phyloP scores from a whole-genome alignment of 345 rosid species.

The Anacardium occidentale region DNA sequence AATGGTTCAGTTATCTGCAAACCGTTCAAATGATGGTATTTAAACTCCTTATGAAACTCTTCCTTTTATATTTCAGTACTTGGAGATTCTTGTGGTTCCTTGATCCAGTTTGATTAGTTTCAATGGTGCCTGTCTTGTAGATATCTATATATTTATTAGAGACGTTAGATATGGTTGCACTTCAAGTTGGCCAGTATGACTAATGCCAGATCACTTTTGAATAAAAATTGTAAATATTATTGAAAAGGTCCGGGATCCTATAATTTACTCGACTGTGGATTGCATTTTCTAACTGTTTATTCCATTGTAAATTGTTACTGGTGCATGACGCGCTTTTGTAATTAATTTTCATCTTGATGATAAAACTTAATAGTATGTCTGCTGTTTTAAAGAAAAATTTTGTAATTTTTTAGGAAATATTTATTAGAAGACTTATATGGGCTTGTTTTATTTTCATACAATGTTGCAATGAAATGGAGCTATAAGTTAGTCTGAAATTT shows the following conservation, averaged over 20 bases:
- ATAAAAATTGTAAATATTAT: constrained; percentile 2
- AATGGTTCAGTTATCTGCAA: constrained; percentile 47
- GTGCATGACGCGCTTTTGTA: not conserved
- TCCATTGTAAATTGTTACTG: not conserved
- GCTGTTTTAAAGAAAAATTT: not conserved
- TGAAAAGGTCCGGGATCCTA: not conserved
- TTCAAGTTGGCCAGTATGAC: not conserved
- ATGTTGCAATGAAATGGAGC: not conserved
- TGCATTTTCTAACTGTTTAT: too few species aligned
- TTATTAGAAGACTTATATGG: not conserved
- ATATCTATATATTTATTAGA: not conserved
- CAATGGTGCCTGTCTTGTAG: not conserved
- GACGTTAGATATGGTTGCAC: constrained; percentile 7
- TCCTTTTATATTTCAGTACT: constrained; percentile 9
- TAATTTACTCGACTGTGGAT: not conserved
- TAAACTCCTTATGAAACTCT: constrained; percentile 25
- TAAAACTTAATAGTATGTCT: not conserved
- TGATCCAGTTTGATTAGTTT: constrained; percentile 2
- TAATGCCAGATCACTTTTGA: not conserved
- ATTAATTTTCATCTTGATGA: not conserved
- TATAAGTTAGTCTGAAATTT: not conserved
- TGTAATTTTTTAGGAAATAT: not conserved
- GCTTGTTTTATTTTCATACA: not conserved
- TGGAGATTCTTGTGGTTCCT: not conserved
- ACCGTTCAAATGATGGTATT: constrained; percentile 61